These are phyloP conservation scores for Alternaria alternata DNA, from an alignment of 2,329 filamentous ascomycete genomes.

Conservation along the genomic window DNA sequence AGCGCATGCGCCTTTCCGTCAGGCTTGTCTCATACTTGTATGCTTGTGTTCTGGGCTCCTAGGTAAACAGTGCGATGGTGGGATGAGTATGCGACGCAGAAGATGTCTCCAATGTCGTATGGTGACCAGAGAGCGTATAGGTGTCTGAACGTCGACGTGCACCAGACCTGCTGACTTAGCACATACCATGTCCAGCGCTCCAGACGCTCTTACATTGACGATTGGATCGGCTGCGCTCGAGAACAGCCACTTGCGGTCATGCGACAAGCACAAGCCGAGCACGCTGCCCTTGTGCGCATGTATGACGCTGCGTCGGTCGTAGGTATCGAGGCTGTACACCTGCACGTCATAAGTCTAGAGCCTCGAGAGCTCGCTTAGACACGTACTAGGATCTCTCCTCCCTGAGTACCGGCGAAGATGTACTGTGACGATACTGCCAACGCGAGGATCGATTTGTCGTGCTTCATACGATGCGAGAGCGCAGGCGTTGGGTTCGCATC, in stretches of 20 bases:
- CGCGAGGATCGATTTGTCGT: slow-evolving; percentile 81
- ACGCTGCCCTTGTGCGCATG: slow-evolving; percentile 93
- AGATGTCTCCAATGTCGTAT: slow-evolving; percentile 94
- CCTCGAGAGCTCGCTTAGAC: not conserved
- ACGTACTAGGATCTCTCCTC: slow-evolving; percentile 83
- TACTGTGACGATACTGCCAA: slow-evolving; percentile 80
- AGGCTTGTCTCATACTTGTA: slow-evolving; percentile 55
- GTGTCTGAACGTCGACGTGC: slow-evolving; percentile 75
- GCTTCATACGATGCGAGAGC: slow-evolving; percentile 76
- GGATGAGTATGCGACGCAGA: slow-evolving; percentile 89
- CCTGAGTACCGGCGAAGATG: slow-evolving; percentile 92
- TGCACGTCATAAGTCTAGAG: slow-evolving; percentile 35
- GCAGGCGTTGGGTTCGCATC: slow-evolving; percentile 58
- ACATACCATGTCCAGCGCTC: not conserved
- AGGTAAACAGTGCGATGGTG: slow-evolving; percentile 84
- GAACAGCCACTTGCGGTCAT: slow-evolving; percentile 79
- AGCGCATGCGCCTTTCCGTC: slow-evolving; percentile 5
- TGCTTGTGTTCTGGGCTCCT: slow-evolving; percentile 91
- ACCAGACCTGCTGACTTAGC: slow-evolving; percentile 71
- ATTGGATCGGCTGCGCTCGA: slow-evolving; percentile 94
- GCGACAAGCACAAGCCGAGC: slow-evolving; percentile 81
- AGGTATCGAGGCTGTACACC: slow-evolving; percentile 88
- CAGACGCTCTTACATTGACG: slow-evolving; percentile 69
- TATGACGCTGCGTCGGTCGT: slow-evolving; percentile 78
- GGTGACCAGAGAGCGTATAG: slow-evolving; percentile 91